A percentile compares a stretch with the other conserved stretches of the same genome.
Conservation (phyloP, 352 stramenopile genomes). For the Phytophthora rubi region DNA sequence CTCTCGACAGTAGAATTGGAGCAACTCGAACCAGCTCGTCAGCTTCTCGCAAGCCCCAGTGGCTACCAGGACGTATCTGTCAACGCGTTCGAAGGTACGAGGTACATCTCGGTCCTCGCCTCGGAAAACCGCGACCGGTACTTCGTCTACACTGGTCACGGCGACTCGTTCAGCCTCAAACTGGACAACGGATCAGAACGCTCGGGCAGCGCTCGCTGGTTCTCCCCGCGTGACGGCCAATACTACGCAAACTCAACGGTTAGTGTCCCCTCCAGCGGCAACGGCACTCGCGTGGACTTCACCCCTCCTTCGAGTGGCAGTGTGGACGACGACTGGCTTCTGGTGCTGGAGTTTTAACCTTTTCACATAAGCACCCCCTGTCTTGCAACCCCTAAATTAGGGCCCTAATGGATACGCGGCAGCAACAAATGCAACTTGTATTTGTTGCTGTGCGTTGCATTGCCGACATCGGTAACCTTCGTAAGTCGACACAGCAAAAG, state of each 20-base stretch:
- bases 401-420: too few species aligned
- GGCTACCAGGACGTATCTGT: slow-evolving; percentile 9
- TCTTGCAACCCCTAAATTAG: too few species aligned
- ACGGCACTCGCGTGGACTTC: slow-evolving; percentile 17
- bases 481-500: too few species aligned
- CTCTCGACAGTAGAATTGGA: slow-evolving; percentile 11
- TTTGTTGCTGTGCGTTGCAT: too few species aligned
- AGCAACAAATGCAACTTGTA: neutral
- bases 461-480: too few species aligned
- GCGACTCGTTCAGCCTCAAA: slow-evolving; percentile 20
- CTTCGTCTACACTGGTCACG: slow-evolving; percentile 20
- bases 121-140: slow-evolving; percentile 15
- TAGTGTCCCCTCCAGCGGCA: slow-evolving; percentile 1
- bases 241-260: slow-evolving; percentile 15
- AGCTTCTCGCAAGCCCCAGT: slow-evolving; percentile 13
- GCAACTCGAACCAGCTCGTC: slow-evolving; percentile 21
- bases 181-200: slow-evolving; percentile 8
- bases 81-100: slow-evolving; percentile 20
- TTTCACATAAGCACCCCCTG: neutral
- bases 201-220: slow-evolving; percentile 10
- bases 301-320: slow-evolving; percentile 15
- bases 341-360: slow-evolving; percentile 21
- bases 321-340: slow-evolving; percentile 25
- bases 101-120: slow-evolving; percentile 33
- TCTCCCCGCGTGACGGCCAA: slow-evolving; percentile 21